Evolutionary conservation across 371 early-diverging fungal species (phyloP), one percentile per base, ranked within the genome.

Genomic region (Mucor irregularis): DNA sequence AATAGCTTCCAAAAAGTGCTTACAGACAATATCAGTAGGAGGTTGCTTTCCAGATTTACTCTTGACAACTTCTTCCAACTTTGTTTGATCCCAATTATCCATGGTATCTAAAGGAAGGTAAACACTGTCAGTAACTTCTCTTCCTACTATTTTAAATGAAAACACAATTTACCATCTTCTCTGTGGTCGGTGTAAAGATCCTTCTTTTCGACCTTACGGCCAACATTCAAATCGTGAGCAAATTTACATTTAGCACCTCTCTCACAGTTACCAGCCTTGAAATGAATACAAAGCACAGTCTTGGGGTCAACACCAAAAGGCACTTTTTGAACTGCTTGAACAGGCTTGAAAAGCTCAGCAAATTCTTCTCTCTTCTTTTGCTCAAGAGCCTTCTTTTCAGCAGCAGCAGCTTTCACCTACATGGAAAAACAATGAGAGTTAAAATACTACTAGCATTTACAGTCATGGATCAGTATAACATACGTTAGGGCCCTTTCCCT

Each of bases 261-360:
- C 47, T 84, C 83, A 76, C 99, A 99, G 46, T 78, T 76, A 8
- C 98, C 98, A 14, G 82, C 81, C 79, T 97, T 95, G 83, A 96
- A 99, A 67, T 88, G 91, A 40, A 83, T 77, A 76, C 99, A 99
- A 28, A 97, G 74, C 2, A 99, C 89, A n/a, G 99, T 93, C 69
- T 98, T 98, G 39, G 99, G 99, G 73, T 99, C 96, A 8, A 94
- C 94, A 37, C 99, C 97, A 68, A 97, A 98, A 5, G 99, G 99
- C 38, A 99, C 97, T 76, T 98, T 99, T 71, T 97, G 99, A 56
- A 83, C 82, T 24, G 80, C 65, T 61, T 87, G 85, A 17, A 94
- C 86, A 33, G 96, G 95, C 61, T 92, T 94, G 83, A 97, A 95
- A 38, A 99, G 76, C 45, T 88, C 92, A 10, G 81, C 88, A 31